Base-by-base conservation (phyloP, 768 basidiomycete species). In the Podaxis sp. region DNA sequence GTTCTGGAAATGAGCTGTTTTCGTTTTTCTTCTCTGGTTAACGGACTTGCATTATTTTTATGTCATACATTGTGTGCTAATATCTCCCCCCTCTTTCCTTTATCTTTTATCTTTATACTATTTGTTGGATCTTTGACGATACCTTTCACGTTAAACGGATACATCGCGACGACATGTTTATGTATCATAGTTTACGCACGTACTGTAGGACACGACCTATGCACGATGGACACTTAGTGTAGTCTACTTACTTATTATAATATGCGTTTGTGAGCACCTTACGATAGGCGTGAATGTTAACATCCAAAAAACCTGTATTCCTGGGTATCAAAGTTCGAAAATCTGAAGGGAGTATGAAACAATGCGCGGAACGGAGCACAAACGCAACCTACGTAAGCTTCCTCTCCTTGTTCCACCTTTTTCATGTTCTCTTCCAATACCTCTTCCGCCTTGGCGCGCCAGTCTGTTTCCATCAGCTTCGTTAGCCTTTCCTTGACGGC, bases 381-480 rank as follows among this genome's bases (percentile, higher is more conserved):
- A 24, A 4, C 13, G 17, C 13, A 9, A 58, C 55, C 40, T 22
- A 67, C 68, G 42, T 67, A 67, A 49, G 66, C 64, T 15, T 68
- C 57, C 12, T 64, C 64, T 6, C 66, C 66, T 15, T 52, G 55
- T 36, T 65, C 54, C 11, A 63, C 52, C 48, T 64, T 64, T 46
- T 61, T 51, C 52, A 64, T 54, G 57, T 68, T 59, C 39, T 70
- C 51, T 46, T 56, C 53, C 24, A 70, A 57, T 53, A 74, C 39
- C n/a, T 42, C 38, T 24, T 64, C 65, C 11, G 76, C 76, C 33
- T 66, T 44, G 2, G 63, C 33, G 33, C 63, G 66, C 76, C 76
- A 77, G 60, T 77, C 72, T 4, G 64, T 70, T 52, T 73, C 70
- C 66, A 76, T 68, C 13, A 76, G 65, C 0, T 56, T 61, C 28